Evolutionary conservation across 495 filamentous ascomycete species (phyloP).

Genomic region (Penicillium steckii): DNA sequence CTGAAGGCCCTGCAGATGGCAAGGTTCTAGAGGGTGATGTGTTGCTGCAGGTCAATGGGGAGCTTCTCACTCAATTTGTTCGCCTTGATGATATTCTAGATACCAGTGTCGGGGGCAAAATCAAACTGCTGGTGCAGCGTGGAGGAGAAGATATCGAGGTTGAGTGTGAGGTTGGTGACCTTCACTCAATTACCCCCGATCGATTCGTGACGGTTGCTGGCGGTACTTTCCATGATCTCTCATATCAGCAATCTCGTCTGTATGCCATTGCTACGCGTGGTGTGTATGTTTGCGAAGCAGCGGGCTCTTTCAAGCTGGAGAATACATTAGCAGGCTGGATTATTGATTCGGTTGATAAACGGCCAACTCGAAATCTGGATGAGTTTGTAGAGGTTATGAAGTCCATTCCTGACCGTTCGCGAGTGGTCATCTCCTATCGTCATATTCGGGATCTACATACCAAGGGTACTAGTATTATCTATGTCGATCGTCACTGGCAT

Average conservation of each 20-base stretch:
- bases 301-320: conserved; percentile 93
- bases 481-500: conserved; percentile 93
- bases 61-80: conserved; percentile 91
- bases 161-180: conserved; percentile 80
- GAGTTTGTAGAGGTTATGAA: conserved; percentile 92
- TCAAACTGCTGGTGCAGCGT: conserved; percentile 78
- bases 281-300: conserved; percentile 93
- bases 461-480: conserved; percentile 85
- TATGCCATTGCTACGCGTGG: conserved; percentile 90
- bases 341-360: conserved; percentile 87
- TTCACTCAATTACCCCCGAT: conserved; percentile 94
- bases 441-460: conserved; percentile 95
- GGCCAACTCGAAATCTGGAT: conserved; percentile 80
- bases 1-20: conserved; percentile 79
- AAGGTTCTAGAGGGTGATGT: conserved; percentile 94
- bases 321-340: conserved; percentile 89
- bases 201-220: conserved; percentile 93
- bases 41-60: conserved; percentile 90
- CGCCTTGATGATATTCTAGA: conserved; percentile 93
- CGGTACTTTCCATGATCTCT: conserved; percentile 90
- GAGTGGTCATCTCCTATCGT: conserved; percentile 92
- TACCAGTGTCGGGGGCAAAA: conserved; percentile 71
- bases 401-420: conserved; percentile 78
- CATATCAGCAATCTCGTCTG: conserved; percentile 91
- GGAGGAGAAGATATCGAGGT: conserved; percentile 87